Base-by-base conservation (phyloP, 306 rosid genomes). In the Gastrolobium bilobum region DNA sequence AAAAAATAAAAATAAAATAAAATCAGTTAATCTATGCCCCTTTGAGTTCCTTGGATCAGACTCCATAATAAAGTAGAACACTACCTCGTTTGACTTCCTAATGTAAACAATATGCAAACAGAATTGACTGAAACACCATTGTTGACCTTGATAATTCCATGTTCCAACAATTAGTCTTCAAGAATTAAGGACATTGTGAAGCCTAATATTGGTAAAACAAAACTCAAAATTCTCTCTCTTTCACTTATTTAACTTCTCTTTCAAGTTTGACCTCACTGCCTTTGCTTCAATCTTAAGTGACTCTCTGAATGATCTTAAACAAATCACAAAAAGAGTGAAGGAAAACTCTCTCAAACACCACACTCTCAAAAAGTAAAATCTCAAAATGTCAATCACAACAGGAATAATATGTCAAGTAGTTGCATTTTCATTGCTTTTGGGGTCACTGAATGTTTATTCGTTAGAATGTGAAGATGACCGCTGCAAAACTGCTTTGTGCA, bases 401-500 rank as follows among this genome's bases (percentile, higher is more conserved):
- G 7, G 65, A 78, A 68, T 52, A 73, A 59, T 62, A 68, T 78
- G 65, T 66, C 53, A 57, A 35, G 3, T 48, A 48, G n/a, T 66
- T 15, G 64, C 44, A 35, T 5, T 71, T 34, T 71, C 46, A 35
- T 65, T 83, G 33, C 54, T 83, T 57, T 60, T 78, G 63, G 83
- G 75, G 31, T 48, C 80, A 58, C 10, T 78, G 37, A 67, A 31
- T 3, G 78, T 83, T 77, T 50, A 40, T 40, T 73, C 68, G 59
- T 58, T 59, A 10, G 54, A 79, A 42, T 79, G 87, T 34, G 68
- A 66, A 6, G 81, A 65, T 33, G 75, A 35, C 60, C 71, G 51
- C 13, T 79, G 87, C 78, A 79, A 74, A 83, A 83, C 81, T 46
- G 81, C 68, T 8, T 13, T 50, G 20, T 78, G 84, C 73, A 67